Conservation (phyloP, 164 flowering plant species). For the Vitis vinifera region ASM3070453v1 NC_081814.1:6034501-6035000, state of each 20-base stretch:
- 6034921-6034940: slow-evolving; percentile 78
- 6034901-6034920: slow-evolving; percentile 67
- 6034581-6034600: not conserved
- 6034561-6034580: not conserved
- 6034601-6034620: not conserved
- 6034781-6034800: slow-evolving; percentile 70
- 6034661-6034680: slow-evolving; percentile 33
- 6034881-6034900: slow-evolving; percentile 52
- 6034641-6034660: slow-evolving; percentile 2
- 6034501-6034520: no score
- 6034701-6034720: slow-evolving; percentile 21
- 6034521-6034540: no score
- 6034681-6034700: slow-evolving; percentile 17
- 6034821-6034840: slow-evolving; percentile 51
- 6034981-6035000: not conserved
- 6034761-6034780: slow-evolving; percentile 81
- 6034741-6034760: slow-evolving; percentile 88
- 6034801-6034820: slow-evolving; percentile 51
- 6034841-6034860: slow-evolving; percentile 89
- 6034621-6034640: not conserved
- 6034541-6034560: no score
- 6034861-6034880: slow-evolving; percentile 77
- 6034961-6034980: slow-evolving; percentile 57
- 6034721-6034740: slow-evolving; percentile 60
- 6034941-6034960: slow-evolving; percentile 89